These are phyloP conservation scores for Eimeria praecox DNA, from an alignment of 169 alveolate species.

Conservation along the genomic window DNA sequence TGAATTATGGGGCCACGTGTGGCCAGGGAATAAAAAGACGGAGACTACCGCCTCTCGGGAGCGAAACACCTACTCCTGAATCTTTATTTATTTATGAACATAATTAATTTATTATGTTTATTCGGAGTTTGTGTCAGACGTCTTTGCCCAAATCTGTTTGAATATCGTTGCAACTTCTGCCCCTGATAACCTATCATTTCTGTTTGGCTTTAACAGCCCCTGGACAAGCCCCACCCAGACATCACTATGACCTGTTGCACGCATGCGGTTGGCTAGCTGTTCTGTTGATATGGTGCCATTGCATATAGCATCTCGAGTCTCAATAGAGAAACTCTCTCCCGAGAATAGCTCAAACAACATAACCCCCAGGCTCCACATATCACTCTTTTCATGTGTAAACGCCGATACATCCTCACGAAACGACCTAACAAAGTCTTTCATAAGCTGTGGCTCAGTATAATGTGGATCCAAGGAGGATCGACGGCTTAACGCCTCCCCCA, in stretches of 20 bases:
- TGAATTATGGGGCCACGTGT: too few species aligned
- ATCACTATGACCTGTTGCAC: neutral
- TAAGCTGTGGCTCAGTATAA: neutral
- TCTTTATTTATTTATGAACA: too few species aligned
- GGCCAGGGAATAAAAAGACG: too few species aligned
- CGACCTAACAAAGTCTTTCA: neutral
- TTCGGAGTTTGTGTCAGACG: too few species aligned
- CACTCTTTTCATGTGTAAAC: neutral
- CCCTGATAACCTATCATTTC: neutral
- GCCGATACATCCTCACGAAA: neutral
- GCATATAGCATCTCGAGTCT: neutral
- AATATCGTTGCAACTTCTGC: neutral
- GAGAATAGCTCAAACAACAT: neutral
- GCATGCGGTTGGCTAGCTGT: neutral
- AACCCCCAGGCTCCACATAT: constrained; percentile 3
- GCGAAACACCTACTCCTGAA: too few species aligned
- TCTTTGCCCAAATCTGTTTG: neutral
- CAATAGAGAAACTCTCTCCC: neutral
- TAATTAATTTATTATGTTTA: too few species aligned
- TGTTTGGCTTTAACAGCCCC: neutral
- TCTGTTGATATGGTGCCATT: neutral
- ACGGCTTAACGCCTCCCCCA: neutral
- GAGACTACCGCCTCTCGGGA: too few species aligned
- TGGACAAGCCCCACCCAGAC: neutral
- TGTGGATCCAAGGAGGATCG: neutral